phyloP scores from a whole-genome alignment of 768 basidiomycete genomes.

The Leccinum imitatum region DNA sequence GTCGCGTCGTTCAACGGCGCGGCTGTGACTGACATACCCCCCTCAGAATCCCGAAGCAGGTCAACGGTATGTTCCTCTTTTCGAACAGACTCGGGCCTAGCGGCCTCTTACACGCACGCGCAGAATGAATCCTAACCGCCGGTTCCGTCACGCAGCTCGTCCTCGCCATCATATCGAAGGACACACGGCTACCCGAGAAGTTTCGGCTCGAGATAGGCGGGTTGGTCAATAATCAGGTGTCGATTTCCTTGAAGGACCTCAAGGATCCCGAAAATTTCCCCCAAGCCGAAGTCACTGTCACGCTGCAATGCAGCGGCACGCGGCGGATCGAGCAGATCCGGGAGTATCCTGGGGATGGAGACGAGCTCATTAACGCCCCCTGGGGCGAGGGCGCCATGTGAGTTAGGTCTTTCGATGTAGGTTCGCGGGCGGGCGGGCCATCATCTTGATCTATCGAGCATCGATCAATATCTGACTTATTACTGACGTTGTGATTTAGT shows the following conservation, averaged over 20 bases:
- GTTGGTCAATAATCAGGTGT: conserved; percentile 45
- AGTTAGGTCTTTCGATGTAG: conserved; percentile 20
- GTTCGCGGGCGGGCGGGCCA: background rate
- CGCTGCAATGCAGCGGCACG: conserved; percentile 55
- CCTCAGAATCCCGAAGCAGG: too few relatives aligned
- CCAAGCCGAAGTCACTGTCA: conserved; percentile 49
- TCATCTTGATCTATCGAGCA: background rate
- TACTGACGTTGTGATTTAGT: conserved; percentile 24
- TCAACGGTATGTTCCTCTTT: too few relatives aligned
- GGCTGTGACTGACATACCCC: too few relatives aligned
- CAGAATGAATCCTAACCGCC: too few relatives aligned
- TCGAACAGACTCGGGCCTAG: too few relatives aligned
- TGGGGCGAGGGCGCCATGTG: conserved; percentile 54
- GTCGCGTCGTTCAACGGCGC: too few relatives aligned
- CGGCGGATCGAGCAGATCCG: conserved; percentile 51
- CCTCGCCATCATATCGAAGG: too few relatives aligned
- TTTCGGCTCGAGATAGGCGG: conserved; percentile 53
- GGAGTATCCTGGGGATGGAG: conserved; percentile 54
- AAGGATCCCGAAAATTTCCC: conserved; percentile 36
- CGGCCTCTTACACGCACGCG: too few relatives aligned
- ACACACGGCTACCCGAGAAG: too few relatives aligned
- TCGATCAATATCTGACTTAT: background rate
- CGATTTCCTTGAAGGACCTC: conserved; percentile 46
- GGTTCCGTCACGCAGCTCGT: too few relatives aligned
- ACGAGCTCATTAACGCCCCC: conserved; percentile 52